Evolutionary conservation across 1,139 yeast species (phyloP).

Genomic region (Wickerhamomyces sp.): DNA sequence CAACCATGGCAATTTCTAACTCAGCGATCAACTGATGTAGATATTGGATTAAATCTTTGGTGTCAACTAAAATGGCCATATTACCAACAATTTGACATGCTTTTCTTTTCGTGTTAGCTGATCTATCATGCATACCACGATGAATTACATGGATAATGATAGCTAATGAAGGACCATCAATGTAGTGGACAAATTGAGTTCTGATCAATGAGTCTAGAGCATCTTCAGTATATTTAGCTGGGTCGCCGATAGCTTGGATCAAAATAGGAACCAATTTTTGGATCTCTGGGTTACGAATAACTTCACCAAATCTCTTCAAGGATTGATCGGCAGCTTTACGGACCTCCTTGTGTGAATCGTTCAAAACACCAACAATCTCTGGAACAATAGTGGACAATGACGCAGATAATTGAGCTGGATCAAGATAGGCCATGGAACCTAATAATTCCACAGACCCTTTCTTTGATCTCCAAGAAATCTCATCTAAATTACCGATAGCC

Average conservation of each 20-base stretch:
- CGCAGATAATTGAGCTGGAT: slow-evolving; percentile 88
- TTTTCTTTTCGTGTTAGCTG: slow-evolving; percentile 86
- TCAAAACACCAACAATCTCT: slow-evolving; percentile 90
- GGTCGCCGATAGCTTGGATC: slow-evolving; percentile 92
- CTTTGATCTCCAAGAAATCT: slow-evolving; percentile 93
- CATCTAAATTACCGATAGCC: slow-evolving; percentile 81
- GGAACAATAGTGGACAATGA: slow-evolving; percentile 90
- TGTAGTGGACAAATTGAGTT: slow-evolving; percentile 94
- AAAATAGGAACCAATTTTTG: slow-evolving; percentile 85
- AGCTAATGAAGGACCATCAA: slow-evolving; percentile 97
- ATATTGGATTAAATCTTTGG: slow-evolving; percentile 81
- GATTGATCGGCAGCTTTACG: slow-evolving; percentile 92
- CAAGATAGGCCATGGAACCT: slow-evolving; percentile 97
- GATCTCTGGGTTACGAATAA: slow-evolving; percentile 95
- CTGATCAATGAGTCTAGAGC: slow-evolving; percentile 83
- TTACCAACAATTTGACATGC: slow-evolving; percentile 98
- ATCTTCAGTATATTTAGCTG: slow-evolving; percentile 80
- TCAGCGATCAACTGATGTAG: slow-evolving; percentile 72
- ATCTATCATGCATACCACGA: slow-evolving; percentile 91
- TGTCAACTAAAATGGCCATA: slow-evolving; percentile 93
- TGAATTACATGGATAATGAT: slow-evolving; percentile 90
- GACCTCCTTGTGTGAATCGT: slow-evolving; percentile 94
- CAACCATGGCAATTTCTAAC: slow-evolving; percentile 93
- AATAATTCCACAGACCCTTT: slow-evolving; percentile 94
- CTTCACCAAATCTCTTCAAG: slow-evolving; percentile 90